Percentiles rank a stretch among this genome's conserved stretches.
phyloP scores from a whole-genome alignment of 2,329 filamentous ascomycete genomes.

The Diaporthe sp. region DNA sequence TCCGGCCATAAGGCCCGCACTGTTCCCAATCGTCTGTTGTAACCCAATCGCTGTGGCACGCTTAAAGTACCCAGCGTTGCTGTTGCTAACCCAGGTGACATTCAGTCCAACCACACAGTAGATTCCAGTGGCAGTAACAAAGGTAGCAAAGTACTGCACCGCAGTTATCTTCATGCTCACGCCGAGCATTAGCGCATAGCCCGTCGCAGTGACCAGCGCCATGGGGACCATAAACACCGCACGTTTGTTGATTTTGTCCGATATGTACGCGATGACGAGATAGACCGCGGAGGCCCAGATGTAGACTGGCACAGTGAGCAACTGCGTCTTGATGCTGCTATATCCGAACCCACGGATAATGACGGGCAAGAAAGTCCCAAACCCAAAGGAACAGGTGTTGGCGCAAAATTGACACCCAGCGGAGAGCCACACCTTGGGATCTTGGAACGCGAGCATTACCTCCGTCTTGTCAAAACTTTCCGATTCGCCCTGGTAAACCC shows the following conservation, averaged over 20 bases:
- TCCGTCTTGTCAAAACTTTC: slow-evolving; percentile 62
- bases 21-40: slow-evolving; percentile 57
- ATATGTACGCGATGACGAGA: slow-evolving; percentile 55
- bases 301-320: slow-evolving; percentile 68
- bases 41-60: slow-evolving; percentile 58
- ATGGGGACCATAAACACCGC: slow-evolving; percentile 65
- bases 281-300: slow-evolving; percentile 58
- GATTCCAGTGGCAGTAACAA: slow-evolving; percentile 57
- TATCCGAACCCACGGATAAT: slow-evolving; percentile 65
- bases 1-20: slow-evolving; percentile 55
- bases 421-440: slow-evolving; percentile 62
- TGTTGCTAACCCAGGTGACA: slow-evolving; percentile 58
- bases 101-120: slow-evolving; percentile 60
- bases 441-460: slow-evolving; percentile 56
- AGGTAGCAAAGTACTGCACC: slow-evolving; percentile 61
- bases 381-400: slow-evolving; percentile 65
- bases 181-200: slow-evolving; percentile 58
- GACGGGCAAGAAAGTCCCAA: slow-evolving; percentile 66
- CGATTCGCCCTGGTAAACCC: slow-evolving; percentile 57
- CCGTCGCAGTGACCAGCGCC: slow-evolving; percentile 59
- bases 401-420: slow-evolving; percentile 56
- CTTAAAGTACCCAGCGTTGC: slow-evolving; percentile 56
- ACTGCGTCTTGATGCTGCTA: slow-evolving; percentile 59
- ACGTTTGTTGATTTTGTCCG: slow-evolving; percentile 52
- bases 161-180: slow-evolving; percentile 56